Evolutionary conservation across 225 moss, liverwort and hornwort species (phyloP), one percentile per base, ranked within the genome.

Genomic region (Climacium dendroides): DNA sequence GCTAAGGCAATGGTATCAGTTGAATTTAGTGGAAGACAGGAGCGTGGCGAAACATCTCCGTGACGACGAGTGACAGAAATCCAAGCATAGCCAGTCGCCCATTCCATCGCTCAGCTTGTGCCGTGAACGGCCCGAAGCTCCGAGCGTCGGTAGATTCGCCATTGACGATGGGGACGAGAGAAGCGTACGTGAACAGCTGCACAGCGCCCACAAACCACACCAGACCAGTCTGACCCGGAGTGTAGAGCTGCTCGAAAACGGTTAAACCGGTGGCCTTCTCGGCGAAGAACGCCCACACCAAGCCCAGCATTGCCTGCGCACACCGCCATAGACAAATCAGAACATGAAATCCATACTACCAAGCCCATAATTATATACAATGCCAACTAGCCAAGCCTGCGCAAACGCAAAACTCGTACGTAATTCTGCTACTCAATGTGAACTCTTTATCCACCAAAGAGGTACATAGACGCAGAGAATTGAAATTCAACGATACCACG

Each of bases 211-310:
- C 78, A 79, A 92, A 91, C 50, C 74, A 91, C 34, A 87, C 80
- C 34, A 90, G 24, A 6, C 90, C 90, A 52, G 78, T 71, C 7
- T 90, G 79, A 5, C 90, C 90, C 12, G 90, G 88, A 12, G 82
- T 79, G 86, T 86, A 90, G 43, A 92, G 82, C 87, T 92, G 92
- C 89, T 92, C 92, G 72, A 92, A 85, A 18, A 92, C 92, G 5
- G 92, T 90, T 39, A 89, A 70, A 9, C 92, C 90, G 2, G 90
- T 89, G 14, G 85, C 87, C 80, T 85, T 87, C 85, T 90, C 90
- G 0, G 90, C 87, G 43, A 89, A 82, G 45, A 89, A 90, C 3
- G 90, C 90, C 79, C 86, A 89, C 79, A 90, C 92, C 2, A 87
- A 9, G 4, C 90, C 92, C 24, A 90, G 25, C 92, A 92, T 92